These are phyloP conservation scores for Lepiota brunneoincarnata DNA, from an alignment of 768 basidiomycete species.

Conservation along the genomic window DNA sequence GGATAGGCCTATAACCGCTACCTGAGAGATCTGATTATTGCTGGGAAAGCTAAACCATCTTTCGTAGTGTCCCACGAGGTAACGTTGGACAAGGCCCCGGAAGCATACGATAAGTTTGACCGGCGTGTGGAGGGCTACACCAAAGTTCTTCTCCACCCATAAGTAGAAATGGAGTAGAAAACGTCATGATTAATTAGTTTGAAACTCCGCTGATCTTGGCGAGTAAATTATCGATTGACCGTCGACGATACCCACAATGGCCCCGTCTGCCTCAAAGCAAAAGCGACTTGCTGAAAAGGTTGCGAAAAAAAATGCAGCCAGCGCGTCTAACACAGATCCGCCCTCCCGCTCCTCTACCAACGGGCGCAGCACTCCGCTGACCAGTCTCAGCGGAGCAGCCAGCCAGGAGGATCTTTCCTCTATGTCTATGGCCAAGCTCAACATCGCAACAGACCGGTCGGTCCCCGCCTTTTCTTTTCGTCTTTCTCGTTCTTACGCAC, in stretches of 20 bases:
- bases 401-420: constrained; percentile 76
- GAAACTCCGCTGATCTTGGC: constrained; percentile 6
- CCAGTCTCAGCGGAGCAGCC: constrained; percentile 79
- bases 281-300: constrained; percentile 96
- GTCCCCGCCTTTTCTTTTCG: constrained; percentile 11
- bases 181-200: constrained; percentile 2
- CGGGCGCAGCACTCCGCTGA: constrained; percentile 77
- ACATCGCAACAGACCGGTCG: constrained; percentile 86
- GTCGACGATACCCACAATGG: constrained; percentile 38
- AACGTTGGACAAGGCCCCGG: constrained; percentile 43
- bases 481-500: background rate
- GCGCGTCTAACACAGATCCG: background rate
- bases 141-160: constrained; percentile 47
- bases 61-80: constrained; percentile 55
- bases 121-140: constrained; percentile 52
- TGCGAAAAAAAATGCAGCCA: constrained; percentile 63
- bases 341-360: constrained; percentile 44
- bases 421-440: constrained; percentile 86
- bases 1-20: constrained; percentile 49
- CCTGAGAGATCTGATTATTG: constrained; percentile 51
- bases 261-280: constrained; percentile 83
- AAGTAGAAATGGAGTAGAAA: background rate
- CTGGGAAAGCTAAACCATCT: constrained; percentile 50
- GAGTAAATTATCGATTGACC: constrained; percentile 9
- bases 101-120: constrained; percentile 54